Conservation (phyloP, 805 yeast species). For the Cyberlindnera saturnus region DNA sequence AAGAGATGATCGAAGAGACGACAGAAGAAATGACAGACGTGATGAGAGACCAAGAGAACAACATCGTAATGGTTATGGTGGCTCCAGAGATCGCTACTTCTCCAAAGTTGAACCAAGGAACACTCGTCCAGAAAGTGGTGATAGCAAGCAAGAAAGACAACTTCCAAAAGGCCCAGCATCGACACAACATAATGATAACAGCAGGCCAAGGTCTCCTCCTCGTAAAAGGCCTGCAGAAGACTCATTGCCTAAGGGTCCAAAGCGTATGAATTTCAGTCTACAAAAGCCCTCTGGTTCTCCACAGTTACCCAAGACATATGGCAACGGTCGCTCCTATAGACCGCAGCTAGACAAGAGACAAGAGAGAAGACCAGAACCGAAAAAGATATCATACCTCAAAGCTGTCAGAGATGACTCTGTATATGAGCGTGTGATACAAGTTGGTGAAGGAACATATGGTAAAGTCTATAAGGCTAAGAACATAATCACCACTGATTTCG, state of each 20-base stretch:
- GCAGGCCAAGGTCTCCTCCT: background rate
- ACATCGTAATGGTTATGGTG: background rate
- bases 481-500: constrained; percentile 55
- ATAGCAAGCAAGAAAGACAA: background rate
- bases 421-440: constrained; percentile 75
- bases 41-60: constrained; percentile 1
- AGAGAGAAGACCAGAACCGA: background rate
- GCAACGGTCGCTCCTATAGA: constrained; percentile 2
- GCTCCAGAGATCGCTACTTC: constrained; percentile 5
- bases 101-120: background rate
- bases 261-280: background rate
- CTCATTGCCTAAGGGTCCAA: constrained; percentile 2
- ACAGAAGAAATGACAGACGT: constrained; percentile 4
- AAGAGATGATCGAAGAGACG: background rate
- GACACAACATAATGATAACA: background rate
- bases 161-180: constrained; percentile 1
- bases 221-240: constrained; percentile 2
- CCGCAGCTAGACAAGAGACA: background rate
- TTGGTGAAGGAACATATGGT: constrained; percentile 99
- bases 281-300: background rate
- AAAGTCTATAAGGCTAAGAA: constrained; percentile 88
- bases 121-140: background rate
- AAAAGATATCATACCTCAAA: constrained; percentile 16
- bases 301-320: background rate
- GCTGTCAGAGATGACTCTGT: constrained; percentile 22